phyloP scores from a whole-genome alignment of 2,329 filamentous ascomycete species.

The Aureobasidium melanogenum region DNA sequence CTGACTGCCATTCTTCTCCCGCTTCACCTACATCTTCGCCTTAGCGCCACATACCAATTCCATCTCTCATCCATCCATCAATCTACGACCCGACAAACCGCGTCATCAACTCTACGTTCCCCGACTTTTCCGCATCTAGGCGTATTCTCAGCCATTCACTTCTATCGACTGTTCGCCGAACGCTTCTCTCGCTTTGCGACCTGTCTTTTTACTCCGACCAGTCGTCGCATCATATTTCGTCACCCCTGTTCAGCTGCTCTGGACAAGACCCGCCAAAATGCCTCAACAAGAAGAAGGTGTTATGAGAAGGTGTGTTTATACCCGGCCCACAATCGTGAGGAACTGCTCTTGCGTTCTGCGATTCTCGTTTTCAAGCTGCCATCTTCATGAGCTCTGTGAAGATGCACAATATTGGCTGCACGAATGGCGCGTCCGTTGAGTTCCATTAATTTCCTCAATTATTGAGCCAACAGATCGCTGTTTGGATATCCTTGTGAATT shows the following conservation, averaged over 20 bases:
- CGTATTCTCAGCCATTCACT: not conserved
- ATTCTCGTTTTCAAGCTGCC: not conserved
- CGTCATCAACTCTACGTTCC: conserved; percentile 8
- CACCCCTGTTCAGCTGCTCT: not conserved
- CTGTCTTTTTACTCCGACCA: not conserved
- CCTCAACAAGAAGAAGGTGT: conserved; percentile 30
- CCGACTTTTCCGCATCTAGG: conserved; percentile 3
- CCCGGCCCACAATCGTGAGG: not conserved
- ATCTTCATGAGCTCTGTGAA: not conserved
- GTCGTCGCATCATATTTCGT: not conserved
- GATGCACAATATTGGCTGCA: not conserved
- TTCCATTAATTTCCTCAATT: not conserved
- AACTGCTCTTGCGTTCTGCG: not conserved
- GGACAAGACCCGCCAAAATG: conserved; percentile 17
- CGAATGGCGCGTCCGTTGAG: not conserved
- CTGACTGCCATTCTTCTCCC: not conserved
- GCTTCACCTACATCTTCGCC: not conserved
- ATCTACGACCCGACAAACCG: not conserved
- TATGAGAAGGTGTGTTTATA: conserved; percentile 28
- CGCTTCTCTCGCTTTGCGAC: not conserved
- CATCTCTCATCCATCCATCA: not conserved
- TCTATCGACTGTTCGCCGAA: not conserved
- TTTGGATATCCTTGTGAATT: not conserved
- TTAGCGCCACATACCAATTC: not conserved
- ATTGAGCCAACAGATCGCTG: not conserved